phyloP scores from a whole-genome alignment of 768 basidiomycete genomes.

The Heimioporus sp. region DNA sequence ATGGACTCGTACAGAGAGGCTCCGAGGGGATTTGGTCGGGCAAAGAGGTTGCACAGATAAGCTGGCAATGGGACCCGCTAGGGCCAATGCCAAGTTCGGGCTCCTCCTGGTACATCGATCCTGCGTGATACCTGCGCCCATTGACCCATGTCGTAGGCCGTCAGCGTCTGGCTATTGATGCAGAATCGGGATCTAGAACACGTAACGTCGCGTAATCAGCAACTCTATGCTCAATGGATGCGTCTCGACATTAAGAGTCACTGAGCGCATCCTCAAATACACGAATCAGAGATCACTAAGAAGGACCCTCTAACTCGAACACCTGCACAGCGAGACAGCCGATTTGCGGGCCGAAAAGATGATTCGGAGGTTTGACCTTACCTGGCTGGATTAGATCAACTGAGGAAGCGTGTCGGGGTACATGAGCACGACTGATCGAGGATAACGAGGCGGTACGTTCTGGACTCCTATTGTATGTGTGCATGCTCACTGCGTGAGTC shows the following conservation, averaged over 20 bases:
- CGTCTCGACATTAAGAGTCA: slow-evolving; percentile 80
- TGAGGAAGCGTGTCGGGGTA: too few species aligned
- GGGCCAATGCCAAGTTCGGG: slow-evolving; percentile 80
- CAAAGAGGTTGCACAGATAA: slow-evolving; percentile 69
- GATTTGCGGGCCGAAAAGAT: too few species aligned
- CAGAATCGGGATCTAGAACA: slow-evolving; percentile 66
- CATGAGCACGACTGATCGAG: too few species aligned
- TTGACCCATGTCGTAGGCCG: slow-evolving; percentile 41
- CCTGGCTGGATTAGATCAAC: too few species aligned
- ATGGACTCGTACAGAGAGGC: slow-evolving; percentile 65
- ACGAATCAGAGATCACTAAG: too few species aligned
- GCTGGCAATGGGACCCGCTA: slow-evolving; percentile 70
- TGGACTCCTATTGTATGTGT: too few species aligned
- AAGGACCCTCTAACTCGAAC: slow-evolving; percentile 67
- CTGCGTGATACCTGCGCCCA: too few species aligned
- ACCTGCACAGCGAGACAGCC: too few species aligned
- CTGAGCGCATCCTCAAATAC: slow-evolving; percentile 64
- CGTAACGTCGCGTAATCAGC: slow-evolving; percentile 63
- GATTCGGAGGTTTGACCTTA: too few species aligned
- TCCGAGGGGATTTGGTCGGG: slow-evolving; percentile 68
- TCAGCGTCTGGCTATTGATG: slow-evolving; percentile 57
- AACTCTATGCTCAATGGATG: slow-evolving; percentile 71
- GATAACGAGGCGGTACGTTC: slow-evolving; percentile 40
- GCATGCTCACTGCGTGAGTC: background rate
- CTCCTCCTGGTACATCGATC: slow-evolving; percentile 63